phyloP scores from a whole-genome alignment of 805 yeast genomes.

The Lachancea sp. region DNA sequence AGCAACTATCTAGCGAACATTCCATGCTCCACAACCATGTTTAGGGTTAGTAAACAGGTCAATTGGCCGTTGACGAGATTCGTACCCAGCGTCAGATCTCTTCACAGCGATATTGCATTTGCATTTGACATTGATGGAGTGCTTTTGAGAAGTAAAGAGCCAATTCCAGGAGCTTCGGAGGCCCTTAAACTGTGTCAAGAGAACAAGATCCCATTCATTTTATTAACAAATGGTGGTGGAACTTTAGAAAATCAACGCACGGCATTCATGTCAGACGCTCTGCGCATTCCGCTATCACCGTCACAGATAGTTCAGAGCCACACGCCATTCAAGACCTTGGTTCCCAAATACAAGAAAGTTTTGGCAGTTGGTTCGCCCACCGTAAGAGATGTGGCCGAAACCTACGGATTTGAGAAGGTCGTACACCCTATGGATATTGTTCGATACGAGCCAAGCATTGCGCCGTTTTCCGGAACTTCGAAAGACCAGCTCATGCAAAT shows the following conservation, averaged over 20 bases:
- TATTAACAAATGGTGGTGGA: slow-evolving; percentile 91
- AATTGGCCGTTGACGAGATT: background rate
- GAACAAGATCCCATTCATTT: slow-evolving; percentile 63
- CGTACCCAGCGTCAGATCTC: background rate
- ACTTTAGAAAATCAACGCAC: slow-evolving; percentile 57
- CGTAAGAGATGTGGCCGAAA: slow-evolving; percentile 65
- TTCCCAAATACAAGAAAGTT: slow-evolving; percentile 50
- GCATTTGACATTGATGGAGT: slow-evolving; percentile 74
- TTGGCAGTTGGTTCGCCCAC: slow-evolving; percentile 72
- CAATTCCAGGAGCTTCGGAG: slow-evolving; percentile 58
- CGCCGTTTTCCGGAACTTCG: slow-evolving; percentile 78
- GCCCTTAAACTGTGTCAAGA: slow-evolving; percentile 51
- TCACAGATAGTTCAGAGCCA: slow-evolving; percentile 78
- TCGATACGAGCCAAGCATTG: slow-evolving; percentile 46
- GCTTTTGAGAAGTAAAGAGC: slow-evolving; percentile 60
- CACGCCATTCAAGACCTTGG: slow-evolving; percentile 70
- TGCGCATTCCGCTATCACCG: slow-evolving; percentile 42
- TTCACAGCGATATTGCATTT: slow-evolving; percentile 22
- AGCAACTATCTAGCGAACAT: too few relatives aligned
- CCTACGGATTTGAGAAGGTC: slow-evolving; percentile 74
- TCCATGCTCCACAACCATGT: too few relatives aligned
- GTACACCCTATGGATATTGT: slow-evolving; percentile 69
- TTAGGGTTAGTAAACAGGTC: background rate
- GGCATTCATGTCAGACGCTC: slow-evolving; percentile 40
- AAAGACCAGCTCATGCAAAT: slow-evolving; percentile 39